Percentiles rank a stretch among this genome's conserved stretches.
These are phyloP conservation scores for Aureobasidium uvarum DNA, from an alignment of 2,329 filamentous ascomycete species.

Conservation along the genomic window DNA sequence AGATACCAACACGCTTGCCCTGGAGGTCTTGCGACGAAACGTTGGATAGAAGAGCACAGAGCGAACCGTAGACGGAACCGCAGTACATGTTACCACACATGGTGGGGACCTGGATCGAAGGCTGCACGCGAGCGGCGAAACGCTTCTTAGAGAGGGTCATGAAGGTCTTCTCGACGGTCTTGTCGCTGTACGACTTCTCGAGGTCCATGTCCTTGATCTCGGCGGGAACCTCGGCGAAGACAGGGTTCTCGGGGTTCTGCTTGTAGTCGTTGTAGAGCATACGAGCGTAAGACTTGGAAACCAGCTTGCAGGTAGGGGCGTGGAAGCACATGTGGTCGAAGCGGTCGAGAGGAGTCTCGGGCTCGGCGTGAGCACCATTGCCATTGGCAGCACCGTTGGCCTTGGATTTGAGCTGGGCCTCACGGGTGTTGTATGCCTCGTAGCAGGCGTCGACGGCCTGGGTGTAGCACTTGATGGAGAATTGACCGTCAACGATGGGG, in stretches of 20 bases:
- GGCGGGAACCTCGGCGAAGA: conserved; percentile 52
- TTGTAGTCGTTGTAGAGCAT: conserved; percentile 55
- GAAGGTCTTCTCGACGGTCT: conserved; percentile 55
- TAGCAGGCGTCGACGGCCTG: conserved; percentile 55
- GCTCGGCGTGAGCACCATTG: conserved; percentile 43
- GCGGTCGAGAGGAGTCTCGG: conserved; percentile 50
- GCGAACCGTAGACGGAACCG: conserved; percentile 52
- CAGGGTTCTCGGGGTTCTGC: conserved; percentile 46
- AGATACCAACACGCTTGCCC: conserved; percentile 53
- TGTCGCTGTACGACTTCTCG: conserved; percentile 51
- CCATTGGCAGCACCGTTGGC: conserved; percentile 44
- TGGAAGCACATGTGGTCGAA: conserved; percentile 58
- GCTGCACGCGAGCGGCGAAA: conserved; percentile 51
- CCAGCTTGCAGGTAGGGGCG: conserved; percentile 55
- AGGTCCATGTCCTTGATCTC: conserved; percentile 50
- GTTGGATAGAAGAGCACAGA: conserved; percentile 50
- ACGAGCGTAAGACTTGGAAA: conserved; percentile 55
- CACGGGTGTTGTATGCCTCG: conserved; percentile 53
- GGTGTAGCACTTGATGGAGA: conserved; percentile 54
- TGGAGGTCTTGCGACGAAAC: conserved; percentile 46
- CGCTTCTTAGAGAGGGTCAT: conserved; percentile 54
- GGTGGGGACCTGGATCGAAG: conserved; percentile 51
- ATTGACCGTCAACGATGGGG: conserved; percentile 54
- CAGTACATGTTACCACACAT: conserved; percentile 58
- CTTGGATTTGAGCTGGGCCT: conserved; percentile 48